Conservation (phyloP, 176 grass and related monocot species). For the Pontederia crassipes region DNA sequence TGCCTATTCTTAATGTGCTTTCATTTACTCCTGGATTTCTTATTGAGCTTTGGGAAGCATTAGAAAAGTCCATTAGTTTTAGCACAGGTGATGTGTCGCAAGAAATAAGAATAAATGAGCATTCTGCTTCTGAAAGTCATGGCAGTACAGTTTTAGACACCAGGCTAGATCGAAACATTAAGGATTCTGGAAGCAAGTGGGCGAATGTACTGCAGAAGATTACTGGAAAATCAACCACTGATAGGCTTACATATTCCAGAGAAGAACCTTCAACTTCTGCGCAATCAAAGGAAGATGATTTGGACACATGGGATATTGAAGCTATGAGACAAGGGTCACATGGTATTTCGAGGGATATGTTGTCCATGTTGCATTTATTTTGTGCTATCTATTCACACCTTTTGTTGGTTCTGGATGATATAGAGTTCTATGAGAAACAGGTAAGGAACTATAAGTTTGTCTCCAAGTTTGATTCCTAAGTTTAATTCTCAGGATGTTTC, state of each 20-base stretch:
- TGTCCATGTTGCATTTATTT: slow-evolving; percentile 65
- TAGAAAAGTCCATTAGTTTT: slow-evolving; percentile 53
- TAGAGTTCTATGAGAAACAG: slow-evolving; percentile 97
- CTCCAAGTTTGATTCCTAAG: neutral
- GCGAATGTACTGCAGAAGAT: slow-evolving; percentile 80
- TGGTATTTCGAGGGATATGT: slow-evolving; percentile 43
- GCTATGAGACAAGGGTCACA: slow-evolving; percentile 61
- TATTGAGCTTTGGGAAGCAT: slow-evolving; percentile 58
- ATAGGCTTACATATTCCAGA: slow-evolving; percentile 26
- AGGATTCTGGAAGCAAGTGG: slow-evolving; percentile 82
- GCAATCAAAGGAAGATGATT: slow-evolving; percentile 33
- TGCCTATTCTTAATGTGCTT: slow-evolving; percentile 89
- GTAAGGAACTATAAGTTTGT: slow-evolving; percentile 20
- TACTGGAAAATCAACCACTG: slow-evolving; percentile 56
- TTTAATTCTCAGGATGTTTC: slow-evolving; percentile 6
- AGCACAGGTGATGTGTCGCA: slow-evolving; percentile 21
- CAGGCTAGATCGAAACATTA: slow-evolving; percentile 50
- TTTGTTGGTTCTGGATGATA: slow-evolving; percentile 89
- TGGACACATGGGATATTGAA: slow-evolving; percentile 72
- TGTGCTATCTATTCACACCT: slow-evolving; percentile 84
- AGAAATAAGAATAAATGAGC: slow-evolving; percentile 33
- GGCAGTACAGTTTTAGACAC: slow-evolving; percentile 34
- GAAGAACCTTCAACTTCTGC: slow-evolving; percentile 33
- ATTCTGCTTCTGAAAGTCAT: slow-evolving; percentile 32
- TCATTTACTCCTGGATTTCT: slow-evolving; percentile 92